Percentiles rank a stretch among this genome's conserved stretches.
phyloP scores from a whole-genome alignment of 116 monocot species.

The Phalaenopsis hybrid region DNA sequence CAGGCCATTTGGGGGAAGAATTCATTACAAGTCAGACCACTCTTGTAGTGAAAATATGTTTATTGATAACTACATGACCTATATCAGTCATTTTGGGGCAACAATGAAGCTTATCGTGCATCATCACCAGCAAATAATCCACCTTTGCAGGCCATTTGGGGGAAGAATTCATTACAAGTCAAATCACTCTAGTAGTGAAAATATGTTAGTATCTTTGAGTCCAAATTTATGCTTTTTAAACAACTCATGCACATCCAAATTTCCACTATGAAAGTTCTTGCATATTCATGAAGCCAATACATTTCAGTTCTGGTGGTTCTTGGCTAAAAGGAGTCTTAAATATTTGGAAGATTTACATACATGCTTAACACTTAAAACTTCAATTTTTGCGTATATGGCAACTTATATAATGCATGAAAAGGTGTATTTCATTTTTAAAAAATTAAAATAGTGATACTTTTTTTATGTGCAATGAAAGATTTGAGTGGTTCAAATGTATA shows the following conservation, averaged over 20 bases:
- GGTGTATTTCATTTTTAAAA: too few species aligned
- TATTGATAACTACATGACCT: not conserved
- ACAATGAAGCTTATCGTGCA: not conserved
- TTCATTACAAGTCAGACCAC: not conserved
- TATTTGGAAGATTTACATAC: not conserved
- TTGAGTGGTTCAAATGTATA: too few species aligned
- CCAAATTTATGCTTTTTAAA: not conserved
- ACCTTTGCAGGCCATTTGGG: not conserved
- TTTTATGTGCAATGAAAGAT: too few species aligned
- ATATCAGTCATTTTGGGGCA: not conserved
- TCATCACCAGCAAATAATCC: not conserved
- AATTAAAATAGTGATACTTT: too few species aligned
- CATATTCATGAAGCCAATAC: not conserved
- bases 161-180: not conserved
- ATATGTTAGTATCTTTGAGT: not conserved
- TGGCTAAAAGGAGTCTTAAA: not conserved
- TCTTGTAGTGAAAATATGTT: not conserved
- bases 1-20: not conserved
- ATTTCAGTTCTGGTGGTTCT: not conserved
- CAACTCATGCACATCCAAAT: not conserved
- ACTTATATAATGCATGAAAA: too few species aligned
- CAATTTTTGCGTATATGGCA: too few species aligned
- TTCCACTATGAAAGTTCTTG: not conserved
- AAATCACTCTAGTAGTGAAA: not conserved
- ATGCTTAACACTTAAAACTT: too few species aligned